Evolutionary conservation across 495 filamentous ascomycete genomes (phyloP).

Genomic region (Neurospora tetrasperma): DNA sequence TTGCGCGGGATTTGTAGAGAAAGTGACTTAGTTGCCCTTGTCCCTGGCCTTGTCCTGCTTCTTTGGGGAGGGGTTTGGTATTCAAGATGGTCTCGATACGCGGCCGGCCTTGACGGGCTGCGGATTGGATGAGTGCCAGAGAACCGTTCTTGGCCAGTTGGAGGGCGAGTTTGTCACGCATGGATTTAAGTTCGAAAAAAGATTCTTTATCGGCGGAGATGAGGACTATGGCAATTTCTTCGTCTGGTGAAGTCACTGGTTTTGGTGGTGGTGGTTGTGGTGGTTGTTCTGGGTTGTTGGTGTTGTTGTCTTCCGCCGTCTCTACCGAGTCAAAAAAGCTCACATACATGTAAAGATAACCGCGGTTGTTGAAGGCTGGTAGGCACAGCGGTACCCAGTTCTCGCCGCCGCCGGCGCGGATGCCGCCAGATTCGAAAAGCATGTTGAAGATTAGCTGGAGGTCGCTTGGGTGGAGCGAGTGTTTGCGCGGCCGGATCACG

Average conservation of each 20-base stretch:
- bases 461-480: conserved; percentile 92
- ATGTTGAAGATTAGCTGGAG: conserved; percentile 97
- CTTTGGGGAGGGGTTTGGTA: too few relatives aligned
- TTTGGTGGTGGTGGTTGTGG: conserved; percentile 11
- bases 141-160: conserved; percentile 66
- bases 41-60: neutral
- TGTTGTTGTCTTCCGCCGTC: conserved; percentile 18
- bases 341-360: conserved; percentile 99
- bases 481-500: conserved; percentile 86
- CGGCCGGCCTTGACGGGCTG: conserved; percentile 62
- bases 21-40: conserved; percentile 66
- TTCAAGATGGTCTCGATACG: conserved; percentile 48
- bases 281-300: neutral
- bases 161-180: conserved; percentile 71
- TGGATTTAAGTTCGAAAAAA: conserved; percentile 79
- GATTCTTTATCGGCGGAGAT: conserved; percentile 88
- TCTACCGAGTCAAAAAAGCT: conserved; percentile 57
- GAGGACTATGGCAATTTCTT: conserved; percentile 80
- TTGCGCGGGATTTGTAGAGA: conserved; percentile 82
- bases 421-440: conserved; percentile 89
- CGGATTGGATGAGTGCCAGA: conserved; percentile 61
- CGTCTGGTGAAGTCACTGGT: conserved; percentile 29
- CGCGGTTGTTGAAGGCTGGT: conserved; percentile 92
- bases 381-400: conserved; percentile 97
- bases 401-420: conserved; percentile 80